phyloP scores from a whole-genome alignment of 768 basidiomycete genomes.

The Lyophyllum semitale region DNA sequence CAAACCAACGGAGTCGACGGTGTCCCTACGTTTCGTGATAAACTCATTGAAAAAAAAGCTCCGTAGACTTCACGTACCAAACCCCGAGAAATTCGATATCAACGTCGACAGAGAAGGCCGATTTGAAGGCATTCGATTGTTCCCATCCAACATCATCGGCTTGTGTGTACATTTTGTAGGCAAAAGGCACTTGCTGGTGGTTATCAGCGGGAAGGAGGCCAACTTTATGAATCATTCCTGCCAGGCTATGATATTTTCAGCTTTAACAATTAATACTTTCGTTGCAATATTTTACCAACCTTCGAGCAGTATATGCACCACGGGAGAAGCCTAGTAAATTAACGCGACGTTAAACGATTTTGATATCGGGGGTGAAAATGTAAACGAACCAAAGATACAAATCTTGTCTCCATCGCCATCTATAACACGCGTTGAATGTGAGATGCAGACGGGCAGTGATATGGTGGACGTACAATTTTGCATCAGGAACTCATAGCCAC shows the following conservation, averaged over 20 bases:
- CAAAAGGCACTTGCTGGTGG: conserved; percentile 61
- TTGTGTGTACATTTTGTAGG: conserved; percentile 61
- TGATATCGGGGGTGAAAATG: background rate
- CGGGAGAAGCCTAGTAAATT: conserved; percentile 53
- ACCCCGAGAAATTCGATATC: conserved; percentile 61
- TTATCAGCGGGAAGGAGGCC: conserved; percentile 49
- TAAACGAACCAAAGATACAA: conserved; percentile 54
- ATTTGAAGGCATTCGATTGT: conserved; percentile 56
- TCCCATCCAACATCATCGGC: conserved; percentile 50
- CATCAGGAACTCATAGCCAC: conserved; percentile 62
- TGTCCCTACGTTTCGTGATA: conserved; percentile 49
- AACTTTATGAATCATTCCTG: conserved; percentile 55
- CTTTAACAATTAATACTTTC: background rate
- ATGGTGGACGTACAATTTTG: conserved; percentile 42
- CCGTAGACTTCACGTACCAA: conserved; percentile 34
- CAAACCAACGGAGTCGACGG: conserved; percentile 63
- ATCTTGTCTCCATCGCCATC: conserved; percentile 57
- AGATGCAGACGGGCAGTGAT: background rate
- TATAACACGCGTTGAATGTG: conserved; percentile 16
- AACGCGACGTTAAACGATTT: background rate
- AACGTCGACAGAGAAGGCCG: conserved; percentile 53
- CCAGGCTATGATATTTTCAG: conserved; percentile 30
- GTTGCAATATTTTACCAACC: conserved; percentile 27
- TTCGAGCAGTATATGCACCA: conserved; percentile 64
- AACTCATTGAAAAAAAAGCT: background rate